phyloP scores from a whole-genome alignment of 371 early-diverging fungal genomes.

The Parasitella parasitica region DNA sequence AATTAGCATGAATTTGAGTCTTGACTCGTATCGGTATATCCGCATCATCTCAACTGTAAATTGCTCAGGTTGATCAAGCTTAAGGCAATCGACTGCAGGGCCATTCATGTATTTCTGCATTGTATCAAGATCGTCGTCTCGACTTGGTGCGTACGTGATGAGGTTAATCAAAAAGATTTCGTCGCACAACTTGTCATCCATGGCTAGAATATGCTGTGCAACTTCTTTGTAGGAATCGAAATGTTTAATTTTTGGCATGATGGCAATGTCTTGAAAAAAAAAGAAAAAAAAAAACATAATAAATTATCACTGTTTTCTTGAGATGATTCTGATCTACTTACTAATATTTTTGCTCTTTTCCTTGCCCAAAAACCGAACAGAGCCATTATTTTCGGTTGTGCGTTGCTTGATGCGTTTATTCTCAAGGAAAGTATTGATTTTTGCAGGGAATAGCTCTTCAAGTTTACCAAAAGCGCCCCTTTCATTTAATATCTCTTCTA shows the following conservation, averaged over 20 bases:
- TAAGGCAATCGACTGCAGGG: constrained; percentile 35
- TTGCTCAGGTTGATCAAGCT: constrained; percentile 53
- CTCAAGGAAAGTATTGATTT: constrained; percentile 40
- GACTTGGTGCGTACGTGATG: constrained; percentile 28
- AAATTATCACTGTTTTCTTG: neutral
- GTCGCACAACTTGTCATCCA: constrained; percentile 38
- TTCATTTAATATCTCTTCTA: constrained; percentile 34
- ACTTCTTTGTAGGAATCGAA: constrained; percentile 24
- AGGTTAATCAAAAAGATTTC: constrained; percentile 43
- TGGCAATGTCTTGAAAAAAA: constrained; percentile 22
- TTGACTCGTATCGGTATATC: constrained; percentile 49
- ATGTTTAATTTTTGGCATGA: constrained; percentile 25
- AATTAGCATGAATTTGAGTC: constrained; percentile 52
- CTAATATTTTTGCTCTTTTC: constrained; percentile 45
- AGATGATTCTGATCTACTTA: constrained; percentile 27
- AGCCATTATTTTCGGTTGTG: constrained; percentile 20
- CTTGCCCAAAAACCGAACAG: constrained; percentile 32
- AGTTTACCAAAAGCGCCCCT: constrained; percentile 37
- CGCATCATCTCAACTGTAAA: constrained; percentile 53
- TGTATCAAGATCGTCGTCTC: constrained; percentile 32
- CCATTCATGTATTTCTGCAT: constrained; percentile 44
- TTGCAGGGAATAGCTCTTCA: constrained; percentile 43
- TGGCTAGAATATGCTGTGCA: constrained; percentile 12
- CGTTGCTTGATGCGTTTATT: constrained; percentile 17
- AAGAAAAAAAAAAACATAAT: neutral